phyloP scores from a whole-genome alignment of 1,284 basidiomycete species.

The Rhodotorula sp. region DNA sequence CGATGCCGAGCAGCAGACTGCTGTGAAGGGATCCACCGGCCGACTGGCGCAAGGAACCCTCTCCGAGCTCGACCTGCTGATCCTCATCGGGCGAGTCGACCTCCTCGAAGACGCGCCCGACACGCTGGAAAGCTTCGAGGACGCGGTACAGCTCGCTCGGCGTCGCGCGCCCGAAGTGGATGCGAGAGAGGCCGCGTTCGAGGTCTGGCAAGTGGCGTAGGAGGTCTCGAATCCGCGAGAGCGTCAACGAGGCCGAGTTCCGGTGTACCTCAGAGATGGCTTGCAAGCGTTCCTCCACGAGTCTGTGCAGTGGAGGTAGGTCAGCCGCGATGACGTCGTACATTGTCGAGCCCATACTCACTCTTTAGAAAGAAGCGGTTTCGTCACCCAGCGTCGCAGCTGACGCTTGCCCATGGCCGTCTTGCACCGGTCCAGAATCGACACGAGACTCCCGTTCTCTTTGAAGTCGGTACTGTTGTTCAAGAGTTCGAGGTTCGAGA shows the following conservation, averaged over 20 bases:
- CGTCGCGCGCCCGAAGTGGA: conserved; percentile 79
- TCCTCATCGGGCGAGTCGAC: conserved; percentile 51
- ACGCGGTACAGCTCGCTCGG: conserved; percentile 78
- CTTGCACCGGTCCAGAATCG: conserved; percentile 75
- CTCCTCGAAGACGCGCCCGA: conserved; percentile 65
- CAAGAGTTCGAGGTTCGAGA: conserved; percentile 88
- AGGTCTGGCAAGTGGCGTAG: conserved; percentile 81
- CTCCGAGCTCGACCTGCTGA: background rate
- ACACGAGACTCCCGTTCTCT: conserved; percentile 73
- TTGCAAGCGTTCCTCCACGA: conserved; percentile 69
- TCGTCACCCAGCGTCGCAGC: conserved; percentile 80
- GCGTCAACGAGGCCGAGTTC: conserved; percentile 53
- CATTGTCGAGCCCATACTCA: conserved; percentile 48
- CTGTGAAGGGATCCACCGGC: conserved; percentile 59
- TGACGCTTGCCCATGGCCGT: conserved; percentile 85
- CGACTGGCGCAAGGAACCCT: background rate
- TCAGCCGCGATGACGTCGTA: background rate
- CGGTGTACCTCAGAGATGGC: conserved; percentile 78
- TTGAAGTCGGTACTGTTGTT: conserved; percentile 79
- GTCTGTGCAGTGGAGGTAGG: conserved; percentile 11
- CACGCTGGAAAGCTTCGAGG: conserved; percentile 69
- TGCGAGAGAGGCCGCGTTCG: conserved; percentile 78
- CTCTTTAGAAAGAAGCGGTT: conserved; percentile 74
- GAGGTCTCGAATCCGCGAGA: conserved; percentile 63
- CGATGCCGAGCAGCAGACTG: conserved; percentile 66